Evolutionary conservation across 441 rosid genomes (phyloP).

Genomic region (Manihot esculenta): DNA sequence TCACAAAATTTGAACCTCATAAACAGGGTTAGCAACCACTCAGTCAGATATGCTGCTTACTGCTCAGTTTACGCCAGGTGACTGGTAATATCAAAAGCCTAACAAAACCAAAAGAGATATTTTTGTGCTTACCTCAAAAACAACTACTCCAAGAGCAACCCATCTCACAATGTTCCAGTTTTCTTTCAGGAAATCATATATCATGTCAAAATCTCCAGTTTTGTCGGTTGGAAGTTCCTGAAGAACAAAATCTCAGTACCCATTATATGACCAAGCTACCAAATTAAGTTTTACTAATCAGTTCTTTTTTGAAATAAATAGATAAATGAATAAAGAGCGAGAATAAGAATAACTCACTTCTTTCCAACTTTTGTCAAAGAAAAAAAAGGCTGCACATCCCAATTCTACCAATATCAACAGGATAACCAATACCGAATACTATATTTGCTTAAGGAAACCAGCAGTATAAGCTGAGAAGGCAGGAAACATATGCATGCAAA

Average conservation of each 20-base stretch:
- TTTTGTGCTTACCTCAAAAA: slow-evolving; percentile 67
- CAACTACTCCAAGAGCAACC: slow-evolving; percentile 88
- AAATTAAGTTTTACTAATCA: not conserved
- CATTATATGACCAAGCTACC: slow-evolving; percentile 1
- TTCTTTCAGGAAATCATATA: slow-evolving; percentile 74
- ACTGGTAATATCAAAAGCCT: not conserved
- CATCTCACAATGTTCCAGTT: slow-evolving; percentile 84
- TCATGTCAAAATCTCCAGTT: slow-evolving; percentile 76
- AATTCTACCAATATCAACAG: slow-evolving; percentile 86
- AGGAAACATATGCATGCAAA: not conserved
- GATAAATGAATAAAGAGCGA: not conserved
- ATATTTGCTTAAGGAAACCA: slow-evolving; percentile 62
- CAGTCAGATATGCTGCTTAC: not conserved
- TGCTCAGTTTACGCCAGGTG: not conserved
- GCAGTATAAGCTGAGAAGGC: not conserved
- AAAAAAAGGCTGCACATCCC: slow-evolving; percentile 85
- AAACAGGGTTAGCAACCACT: not conserved
- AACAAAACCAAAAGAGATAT: not conserved
- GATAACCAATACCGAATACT: slow-evolving; percentile 80
- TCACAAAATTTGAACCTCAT: slow-evolving; percentile 1
- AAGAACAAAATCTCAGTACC: slow-evolving; percentile 16
- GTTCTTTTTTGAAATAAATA: not conserved
- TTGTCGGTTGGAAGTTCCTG: slow-evolving; percentile 88
- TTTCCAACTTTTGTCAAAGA: slow-evolving; percentile 88
- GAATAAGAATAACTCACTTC: slow-evolving; percentile 46